Evolutionary conservation across 2,329 filamentous ascomycete species (phyloP).

Genomic region (Shiraia sp.): DNA sequence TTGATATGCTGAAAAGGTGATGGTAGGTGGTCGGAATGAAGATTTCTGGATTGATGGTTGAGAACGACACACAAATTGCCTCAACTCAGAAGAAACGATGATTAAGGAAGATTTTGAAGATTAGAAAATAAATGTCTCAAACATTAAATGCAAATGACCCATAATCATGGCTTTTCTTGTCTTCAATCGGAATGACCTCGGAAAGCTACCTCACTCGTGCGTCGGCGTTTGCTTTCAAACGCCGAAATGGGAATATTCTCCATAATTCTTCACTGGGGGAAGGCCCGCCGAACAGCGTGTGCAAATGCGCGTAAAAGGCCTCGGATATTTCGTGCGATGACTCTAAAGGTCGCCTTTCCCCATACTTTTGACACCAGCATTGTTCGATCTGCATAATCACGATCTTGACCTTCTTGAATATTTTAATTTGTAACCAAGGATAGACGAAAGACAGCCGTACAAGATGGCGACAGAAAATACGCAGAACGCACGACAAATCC

Average conservation of each 20-base stretch:
- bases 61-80: not conserved
- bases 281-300: conserved; percentile 20
- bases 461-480: conserved; percentile 21
- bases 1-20: not conserved
- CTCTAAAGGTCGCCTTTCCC: conserved; percentile 1
- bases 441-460: too few species aligned
- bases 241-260: conserved; percentile 37
- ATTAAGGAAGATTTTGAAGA: too few species aligned
- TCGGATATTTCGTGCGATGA: conserved; percentile 9
- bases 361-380: not conserved
- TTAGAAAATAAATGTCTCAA: not conserved
- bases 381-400: too few species aligned
- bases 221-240: conserved; percentile 37
- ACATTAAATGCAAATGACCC: too few species aligned
- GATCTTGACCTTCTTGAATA: too few species aligned
- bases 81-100: too few species aligned
- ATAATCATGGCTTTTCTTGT: not conserved
- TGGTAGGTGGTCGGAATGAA: conserved; percentile 6
- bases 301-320: conserved; percentile 15
- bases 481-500: conserved; percentile 45
- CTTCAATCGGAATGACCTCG: conserved; percentile 30
- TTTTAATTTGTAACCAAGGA: too few species aligned
- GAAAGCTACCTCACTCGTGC: conserved; percentile 31
- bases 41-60: not conserved
- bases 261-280: conserved; percentile 24